Evolutionary conservation across 139 green algal species (phyloP).

Genomic region (Trebouxia sp.): DNA sequence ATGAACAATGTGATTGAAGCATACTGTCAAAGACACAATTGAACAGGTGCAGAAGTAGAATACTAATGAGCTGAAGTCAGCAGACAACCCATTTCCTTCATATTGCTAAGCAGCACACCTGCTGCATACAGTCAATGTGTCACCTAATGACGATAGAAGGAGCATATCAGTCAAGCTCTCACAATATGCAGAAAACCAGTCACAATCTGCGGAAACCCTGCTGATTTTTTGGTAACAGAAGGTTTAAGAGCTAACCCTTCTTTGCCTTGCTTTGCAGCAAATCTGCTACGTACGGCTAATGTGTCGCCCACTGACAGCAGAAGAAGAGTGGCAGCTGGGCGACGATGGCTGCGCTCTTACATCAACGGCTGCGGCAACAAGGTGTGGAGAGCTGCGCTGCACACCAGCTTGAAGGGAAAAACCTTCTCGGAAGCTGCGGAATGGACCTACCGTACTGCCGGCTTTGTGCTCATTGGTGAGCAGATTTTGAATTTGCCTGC

Average conservation of each 20-base stretch:
- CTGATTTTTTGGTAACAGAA: no score
- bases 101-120: conserved; percentile 57
- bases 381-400: conserved; percentile 37
- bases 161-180: no score
- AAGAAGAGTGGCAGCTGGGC: conserved; percentile 49
- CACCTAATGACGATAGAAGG: no score
- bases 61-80: no score
- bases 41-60: no score
- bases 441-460: conserved; percentile 49
- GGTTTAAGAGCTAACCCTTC: no score
- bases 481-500: background rate
- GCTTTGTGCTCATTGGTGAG: conserved; percentile 53
- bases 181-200: no score
- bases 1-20: no score
- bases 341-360: conserved; percentile 77
- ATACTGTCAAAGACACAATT: no score
- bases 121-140: conserved; percentile 48
- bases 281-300: conserved; percentile 61
- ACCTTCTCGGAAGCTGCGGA: conserved; percentile 44
- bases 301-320: conserved; percentile 39
- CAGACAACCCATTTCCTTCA: no score
- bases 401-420: conserved; percentile 30
- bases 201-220: no score
- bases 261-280: conserved; percentile 52
- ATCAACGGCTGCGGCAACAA: conserved; percentile 69